These are phyloP conservation scores for Fraxinus excelsior DNA, from an alignment of 257 asterid species.

Conservation along the genomic window DNA sequence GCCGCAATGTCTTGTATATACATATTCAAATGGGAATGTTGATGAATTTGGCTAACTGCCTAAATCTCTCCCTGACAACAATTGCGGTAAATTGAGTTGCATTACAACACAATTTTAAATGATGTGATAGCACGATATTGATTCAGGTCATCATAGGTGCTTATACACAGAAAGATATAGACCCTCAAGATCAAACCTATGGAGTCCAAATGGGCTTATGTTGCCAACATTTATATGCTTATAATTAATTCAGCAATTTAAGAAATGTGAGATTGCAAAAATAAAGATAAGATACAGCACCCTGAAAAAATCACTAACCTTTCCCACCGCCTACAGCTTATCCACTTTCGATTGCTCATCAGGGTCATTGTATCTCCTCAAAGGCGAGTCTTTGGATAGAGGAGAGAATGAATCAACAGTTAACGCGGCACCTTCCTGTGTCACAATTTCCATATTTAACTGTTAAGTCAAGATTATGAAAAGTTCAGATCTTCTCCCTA, in stretches of 20 bases:
- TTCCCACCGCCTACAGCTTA: slow-evolving; percentile 68
- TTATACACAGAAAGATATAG: slow-evolving; percentile 11
- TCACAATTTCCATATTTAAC: slow-evolving; percentile 27
- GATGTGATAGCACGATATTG: slow-evolving; percentile 10
- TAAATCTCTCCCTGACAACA: not conserved
- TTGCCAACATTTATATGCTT: slow-evolving; percentile 18
- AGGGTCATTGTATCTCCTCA: slow-evolving; percentile 36
- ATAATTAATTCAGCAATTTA: slow-evolving; percentile 16
- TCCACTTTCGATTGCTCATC: slow-evolving; percentile 69
- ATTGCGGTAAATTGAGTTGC: slow-evolving; percentile 9
- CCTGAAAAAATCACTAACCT: slow-evolving; percentile 47
- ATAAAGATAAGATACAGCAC: slow-evolving; percentile 5
- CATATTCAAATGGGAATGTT: not conserved
- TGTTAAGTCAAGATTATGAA: slow-evolving; percentile 19
- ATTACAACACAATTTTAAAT: slow-evolving; percentile 15
- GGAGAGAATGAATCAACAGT: slow-evolving; percentile 66
- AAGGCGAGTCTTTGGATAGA: slow-evolving; percentile 49
- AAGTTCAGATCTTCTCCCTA: not conserved
- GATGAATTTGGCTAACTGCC: not conserved
- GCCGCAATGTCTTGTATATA: not conserved
- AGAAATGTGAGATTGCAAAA: not conserved
- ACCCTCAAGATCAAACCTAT: slow-evolving; percentile 18
- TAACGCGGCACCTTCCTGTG: slow-evolving; percentile 68
- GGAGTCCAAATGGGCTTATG: slow-evolving; percentile 14
- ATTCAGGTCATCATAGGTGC: slow-evolving; percentile 18